Evolutionary conservation across 495 filamentous ascomycete species (phyloP).

Genomic region (Hypoxylon cercidicola): DNA sequence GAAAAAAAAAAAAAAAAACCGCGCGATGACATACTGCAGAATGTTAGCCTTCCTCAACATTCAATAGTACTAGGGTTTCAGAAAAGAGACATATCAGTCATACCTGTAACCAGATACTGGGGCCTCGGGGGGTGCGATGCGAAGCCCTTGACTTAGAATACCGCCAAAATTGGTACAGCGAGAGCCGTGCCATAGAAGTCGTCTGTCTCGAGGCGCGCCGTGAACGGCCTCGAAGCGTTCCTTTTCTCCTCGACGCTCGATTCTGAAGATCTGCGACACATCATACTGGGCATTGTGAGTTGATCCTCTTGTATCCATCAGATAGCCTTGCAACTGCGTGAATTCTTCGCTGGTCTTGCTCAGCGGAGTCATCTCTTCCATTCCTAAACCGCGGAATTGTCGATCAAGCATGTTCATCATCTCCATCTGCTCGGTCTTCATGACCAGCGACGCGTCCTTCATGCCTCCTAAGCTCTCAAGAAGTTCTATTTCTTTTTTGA

Average conservation of each 20-base stretch:
- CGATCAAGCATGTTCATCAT: conserved; percentile 72
- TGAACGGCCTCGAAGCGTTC: conserved; percentile 71
- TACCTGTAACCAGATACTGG: conserved; percentile 75
- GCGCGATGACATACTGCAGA: conserved; percentile 16
- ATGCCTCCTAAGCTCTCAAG: conserved; percentile 83
- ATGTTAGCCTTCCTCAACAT: conserved; percentile 13
- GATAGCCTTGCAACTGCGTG: conserved; percentile 69
- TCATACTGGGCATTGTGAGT: conserved; percentile 69
- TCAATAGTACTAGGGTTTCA: neutral
- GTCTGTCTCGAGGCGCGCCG: conserved; percentile 61
- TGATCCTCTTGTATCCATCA: conserved; percentile 68
- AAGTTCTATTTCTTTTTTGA: conserved; percentile 80
- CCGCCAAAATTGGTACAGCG: conserved; percentile 83
- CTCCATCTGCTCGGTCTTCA: conserved; percentile 68
- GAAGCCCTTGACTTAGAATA: conserved; percentile 84
- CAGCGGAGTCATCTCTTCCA: conserved; percentile 81
- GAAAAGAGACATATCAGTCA: conserved; percentile 39
- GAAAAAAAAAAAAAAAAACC: neutral
- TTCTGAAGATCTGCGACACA: conserved; percentile 83
- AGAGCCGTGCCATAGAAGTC: conserved; percentile 87
- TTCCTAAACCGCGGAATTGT: conserved; percentile 73
- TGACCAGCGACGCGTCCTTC: conserved; percentile 81
- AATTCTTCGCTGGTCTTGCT: conserved; percentile 69
- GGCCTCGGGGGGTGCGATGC: conserved; percentile 86
- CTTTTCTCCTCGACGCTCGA: conserved; percentile 77